These are phyloP conservation scores for Rhododendron williamsianum DNA, from an alignment of 148 eudicot genomes.

Conservation along the genomic window DNA sequence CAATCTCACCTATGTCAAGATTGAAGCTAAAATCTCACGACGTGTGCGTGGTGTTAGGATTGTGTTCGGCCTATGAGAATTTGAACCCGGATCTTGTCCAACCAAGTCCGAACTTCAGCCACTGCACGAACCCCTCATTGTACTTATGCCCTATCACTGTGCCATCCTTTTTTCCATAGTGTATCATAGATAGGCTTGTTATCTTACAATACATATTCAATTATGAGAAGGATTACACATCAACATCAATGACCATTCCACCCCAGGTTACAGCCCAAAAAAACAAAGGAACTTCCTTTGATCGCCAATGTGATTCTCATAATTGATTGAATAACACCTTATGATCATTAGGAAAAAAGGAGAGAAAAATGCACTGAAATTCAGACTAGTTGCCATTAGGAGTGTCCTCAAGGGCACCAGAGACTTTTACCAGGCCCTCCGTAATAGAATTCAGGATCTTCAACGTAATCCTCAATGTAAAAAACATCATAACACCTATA, in stretches of 20 bases:
- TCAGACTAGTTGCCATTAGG: not conserved
- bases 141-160: not conserved
- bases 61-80: not conserved
- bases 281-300: not conserved
- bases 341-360: not conserved
- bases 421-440: constrained; percentile 60
- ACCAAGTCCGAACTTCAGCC: not conserved
- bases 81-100: not conserved
- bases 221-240: not conserved
- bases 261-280: not conserved
- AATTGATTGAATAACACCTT: not conserved
- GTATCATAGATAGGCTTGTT: not conserved
- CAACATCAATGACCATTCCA: not conserved
- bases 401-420: constrained; percentile 29
- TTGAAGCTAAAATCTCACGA: no score
- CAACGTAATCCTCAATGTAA: constrained; percentile 27
- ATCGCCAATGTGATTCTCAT: not conserved
- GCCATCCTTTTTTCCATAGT: not conserved
- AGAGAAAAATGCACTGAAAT: not conserved
- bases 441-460: constrained; percentile 58
- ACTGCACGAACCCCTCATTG: not conserved
- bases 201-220: not conserved
- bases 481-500: constrained; percentile 32
- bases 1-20: no score
- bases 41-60: no score